These are phyloP conservation scores for Phytophthora citrophthora DNA, from an alignment of 352 stramenopile species.

Conservation along the genomic window DNA sequence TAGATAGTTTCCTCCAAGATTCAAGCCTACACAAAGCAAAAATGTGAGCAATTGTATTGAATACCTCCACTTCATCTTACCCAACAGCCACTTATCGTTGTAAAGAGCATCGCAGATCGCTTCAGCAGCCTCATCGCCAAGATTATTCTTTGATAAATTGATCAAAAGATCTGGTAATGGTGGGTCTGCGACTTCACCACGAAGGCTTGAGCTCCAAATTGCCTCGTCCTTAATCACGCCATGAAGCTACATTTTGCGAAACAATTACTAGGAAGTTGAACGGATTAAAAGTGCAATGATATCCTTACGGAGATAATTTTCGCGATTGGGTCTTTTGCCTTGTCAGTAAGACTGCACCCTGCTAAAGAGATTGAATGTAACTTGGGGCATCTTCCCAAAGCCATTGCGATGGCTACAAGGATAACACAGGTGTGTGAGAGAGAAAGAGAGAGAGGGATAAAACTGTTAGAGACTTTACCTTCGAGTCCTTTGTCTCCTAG, in stretches of 20 bases:
- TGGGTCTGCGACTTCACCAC: slow-evolving; percentile 33
- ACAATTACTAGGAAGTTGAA: not conserved
- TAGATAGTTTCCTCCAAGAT: slow-evolving; percentile 52
- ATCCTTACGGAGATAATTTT: slow-evolving; percentile 64
- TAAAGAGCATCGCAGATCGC: slow-evolving; percentile 57
- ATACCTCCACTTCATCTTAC: slow-evolving; percentile 17
- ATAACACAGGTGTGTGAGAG: not conserved
- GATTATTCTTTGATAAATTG: slow-evolving; percentile 54
- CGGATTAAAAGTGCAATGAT: not conserved
- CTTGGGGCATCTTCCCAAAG: slow-evolving; percentile 45
- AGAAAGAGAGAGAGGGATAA: not conserved
- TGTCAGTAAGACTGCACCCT: slow-evolving; percentile 54
- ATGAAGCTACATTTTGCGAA: slow-evolving; percentile 42
- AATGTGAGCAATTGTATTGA: not conserved
- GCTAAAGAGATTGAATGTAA: slow-evolving; percentile 54
- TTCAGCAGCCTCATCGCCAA: slow-evolving; percentile 49
- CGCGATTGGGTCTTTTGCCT: slow-evolving; percentile 51
- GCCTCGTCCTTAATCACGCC: slow-evolving; percentile 57
- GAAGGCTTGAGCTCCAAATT: slow-evolving; percentile 64
- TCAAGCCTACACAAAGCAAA: slow-evolving; percentile 38
- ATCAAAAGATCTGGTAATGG: slow-evolving; percentile 42
- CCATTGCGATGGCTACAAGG: slow-evolving; percentile 40
- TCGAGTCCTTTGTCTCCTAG: slow-evolving; percentile 34
- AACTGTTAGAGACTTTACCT: slow-evolving; percentile 17
- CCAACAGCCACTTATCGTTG: slow-evolving; percentile 73